Evolutionary conservation across 179 eudicot species (phyloP).

Genomic region (Drosera spatulata): DNA sequence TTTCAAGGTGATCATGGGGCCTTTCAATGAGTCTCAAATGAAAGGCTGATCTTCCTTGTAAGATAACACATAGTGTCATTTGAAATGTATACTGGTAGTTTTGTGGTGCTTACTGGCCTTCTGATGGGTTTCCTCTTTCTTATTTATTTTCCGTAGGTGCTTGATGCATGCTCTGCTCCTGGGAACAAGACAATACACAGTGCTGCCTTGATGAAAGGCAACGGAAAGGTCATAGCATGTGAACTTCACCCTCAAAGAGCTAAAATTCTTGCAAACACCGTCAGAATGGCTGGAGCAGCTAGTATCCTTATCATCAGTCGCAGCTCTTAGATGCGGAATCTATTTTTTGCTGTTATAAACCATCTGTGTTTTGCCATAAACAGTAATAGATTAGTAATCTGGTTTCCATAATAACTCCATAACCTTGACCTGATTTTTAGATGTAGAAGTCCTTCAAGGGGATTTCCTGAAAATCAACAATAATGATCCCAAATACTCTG

Average conservation of each 20-base stretch:
- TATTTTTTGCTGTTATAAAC: no score
- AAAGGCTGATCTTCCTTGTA: no score
- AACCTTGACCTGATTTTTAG: conserved; percentile 55
- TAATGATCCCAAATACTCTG: conserved; percentile 50
- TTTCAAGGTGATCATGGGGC: no score
- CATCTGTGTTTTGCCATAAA: no score
- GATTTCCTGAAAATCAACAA: conserved; percentile 66
- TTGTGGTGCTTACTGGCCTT: neutral
- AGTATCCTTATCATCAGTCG: conserved; percentile 55
- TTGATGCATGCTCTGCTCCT: conserved; percentile 99
- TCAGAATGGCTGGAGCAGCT: conserved; percentile 67
- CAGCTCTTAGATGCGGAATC: no score
- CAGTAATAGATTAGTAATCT: no score
- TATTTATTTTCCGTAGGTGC: conserved; percentile 57
- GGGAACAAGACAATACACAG: conserved; percentile 97
- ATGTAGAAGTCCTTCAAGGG: conserved; percentile 59
- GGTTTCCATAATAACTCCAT: neutral
- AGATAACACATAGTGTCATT: no score
- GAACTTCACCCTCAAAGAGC: conserved; percentile 71
- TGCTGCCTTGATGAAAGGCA: conserved; percentile 79
- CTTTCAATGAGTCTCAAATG: no score
- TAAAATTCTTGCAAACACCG: conserved; percentile 50
- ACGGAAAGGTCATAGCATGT: conserved; percentile 86
- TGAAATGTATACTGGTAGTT: neutral
- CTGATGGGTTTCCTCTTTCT: conserved; percentile 1